A percentile compares a stretch with the other conserved stretches of the same genome.
Conservation (phyloP, 768 basidiomycete genomes). For the Termitomyces sp. region DNA sequence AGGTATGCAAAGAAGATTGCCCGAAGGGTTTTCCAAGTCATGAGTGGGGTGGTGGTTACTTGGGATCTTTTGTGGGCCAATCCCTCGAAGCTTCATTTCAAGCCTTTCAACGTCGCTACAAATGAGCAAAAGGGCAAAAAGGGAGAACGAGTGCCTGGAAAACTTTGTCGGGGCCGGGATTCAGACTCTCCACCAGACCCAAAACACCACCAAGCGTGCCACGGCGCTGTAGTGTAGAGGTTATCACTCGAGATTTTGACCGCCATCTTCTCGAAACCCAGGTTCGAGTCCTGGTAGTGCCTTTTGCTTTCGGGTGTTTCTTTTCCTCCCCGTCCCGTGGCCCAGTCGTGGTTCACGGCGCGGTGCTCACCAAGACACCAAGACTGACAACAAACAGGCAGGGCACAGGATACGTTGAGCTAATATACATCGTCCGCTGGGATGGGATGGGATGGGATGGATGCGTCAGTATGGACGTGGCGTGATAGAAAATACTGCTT, state of each 20-base stretch:
- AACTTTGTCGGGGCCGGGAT: no score
- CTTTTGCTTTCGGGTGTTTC: no score
- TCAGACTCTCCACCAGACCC: no score
- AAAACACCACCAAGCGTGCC: no score
- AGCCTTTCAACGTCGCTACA: no score
- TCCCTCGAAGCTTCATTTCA: no score
- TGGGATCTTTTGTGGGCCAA: constrained; percentile 7
- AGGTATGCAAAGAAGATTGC: constrained; percentile 27
- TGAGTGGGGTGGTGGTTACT: constrained; percentile 2
- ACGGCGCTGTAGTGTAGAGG: neutral
- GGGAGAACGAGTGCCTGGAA: no score
- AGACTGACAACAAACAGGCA: neutral
- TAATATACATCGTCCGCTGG: constrained; percentile 11
- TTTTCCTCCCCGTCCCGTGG: no score
- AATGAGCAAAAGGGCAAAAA: no score
- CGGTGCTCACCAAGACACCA: no score
- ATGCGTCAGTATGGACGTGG: neutral
- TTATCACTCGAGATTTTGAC: constrained; percentile 3
- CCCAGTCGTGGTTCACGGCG: no score
- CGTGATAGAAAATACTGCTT: neutral
- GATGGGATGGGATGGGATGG: neutral
- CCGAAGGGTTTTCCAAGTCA: constrained; percentile 33
- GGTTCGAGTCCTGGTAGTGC: constrained; percentile 14
- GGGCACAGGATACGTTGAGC: no score
- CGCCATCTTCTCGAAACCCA: constrained; percentile 10